These are phyloP conservation scores for Fonsecaea erecta DNA, from an alignment of 2,329 filamentous ascomycete genomes.

Conservation along the genomic window DNA sequence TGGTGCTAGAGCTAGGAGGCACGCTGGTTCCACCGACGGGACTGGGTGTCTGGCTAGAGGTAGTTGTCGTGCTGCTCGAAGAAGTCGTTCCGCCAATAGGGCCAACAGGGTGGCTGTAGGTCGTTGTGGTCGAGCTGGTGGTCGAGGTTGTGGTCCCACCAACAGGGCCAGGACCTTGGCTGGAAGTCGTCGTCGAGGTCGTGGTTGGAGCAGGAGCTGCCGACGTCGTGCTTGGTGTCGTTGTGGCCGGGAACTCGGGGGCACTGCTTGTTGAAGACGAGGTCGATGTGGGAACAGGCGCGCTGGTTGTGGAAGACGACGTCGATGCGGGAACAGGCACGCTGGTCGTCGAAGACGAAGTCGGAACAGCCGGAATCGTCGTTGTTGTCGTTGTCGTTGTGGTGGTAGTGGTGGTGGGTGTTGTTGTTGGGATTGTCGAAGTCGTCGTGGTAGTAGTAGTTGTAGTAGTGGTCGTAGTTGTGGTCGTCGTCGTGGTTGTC, in stretches of 20 bases:
- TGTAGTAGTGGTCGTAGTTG: slow-evolving; percentile 21
- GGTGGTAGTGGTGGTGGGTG: slow-evolving; percentile 8
- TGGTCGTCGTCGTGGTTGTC: slow-evolving; percentile 16
- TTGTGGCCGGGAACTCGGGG: neutral
- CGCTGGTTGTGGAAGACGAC: slow-evolving; percentile 15
- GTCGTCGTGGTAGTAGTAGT: slow-evolving; percentile 17
- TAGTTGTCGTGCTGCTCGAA: slow-evolving; percentile 3
- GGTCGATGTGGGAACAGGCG: slow-evolving; percentile 11
- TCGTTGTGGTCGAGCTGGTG: slow-evolving; percentile 3
- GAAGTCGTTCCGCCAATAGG: neutral
- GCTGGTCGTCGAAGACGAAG: slow-evolving; percentile 20
- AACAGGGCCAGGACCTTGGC: no score
- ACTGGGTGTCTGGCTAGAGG: neutral
- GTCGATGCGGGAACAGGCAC: slow-evolving; percentile 18
- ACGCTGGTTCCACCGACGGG: neutral
- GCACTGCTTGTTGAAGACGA: slow-evolving; percentile 12
- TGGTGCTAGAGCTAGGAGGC: neutral
- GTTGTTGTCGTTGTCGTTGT: slow-evolving; percentile 19
- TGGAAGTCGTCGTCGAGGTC: neutral
- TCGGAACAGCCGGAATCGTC: slow-evolving; percentile 8
- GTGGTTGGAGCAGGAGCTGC: neutral
- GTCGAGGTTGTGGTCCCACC: neutral
- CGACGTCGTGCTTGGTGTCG: neutral
- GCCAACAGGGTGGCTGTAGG: neutral
- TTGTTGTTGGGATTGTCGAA: slow-evolving; percentile 5